Percentiles rank a stretch among this genome's conserved stretches.
phyloP scores from a whole-genome alignment of 2,329 filamentous ascomycete genomes.

The Pyricularia sp. region DNA sequence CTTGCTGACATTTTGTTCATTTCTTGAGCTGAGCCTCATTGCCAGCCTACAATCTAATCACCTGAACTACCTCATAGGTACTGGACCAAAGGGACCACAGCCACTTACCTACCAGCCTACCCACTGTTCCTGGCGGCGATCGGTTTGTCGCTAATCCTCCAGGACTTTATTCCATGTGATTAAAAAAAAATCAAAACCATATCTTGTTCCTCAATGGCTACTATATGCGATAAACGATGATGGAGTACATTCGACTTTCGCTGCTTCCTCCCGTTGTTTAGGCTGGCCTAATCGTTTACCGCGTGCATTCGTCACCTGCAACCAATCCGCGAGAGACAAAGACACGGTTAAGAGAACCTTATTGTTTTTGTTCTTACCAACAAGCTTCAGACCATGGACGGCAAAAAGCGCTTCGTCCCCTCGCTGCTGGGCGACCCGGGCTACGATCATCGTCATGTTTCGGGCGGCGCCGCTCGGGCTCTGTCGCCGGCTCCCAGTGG shows the following conservation, averaged over 20 bases:
- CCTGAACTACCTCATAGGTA: neutral
- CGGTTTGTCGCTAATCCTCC: neutral
- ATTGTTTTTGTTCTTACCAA: neutral
- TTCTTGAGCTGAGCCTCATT: neutral
- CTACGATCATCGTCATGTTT: neutral
- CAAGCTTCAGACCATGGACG: conserved; percentile 10
- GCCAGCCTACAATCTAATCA: neutral
- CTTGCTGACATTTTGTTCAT: neutral
- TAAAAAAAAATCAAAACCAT: neutral
- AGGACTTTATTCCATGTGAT: neutral
- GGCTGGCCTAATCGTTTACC: neutral
- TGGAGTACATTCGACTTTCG: neutral
- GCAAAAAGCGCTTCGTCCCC: conserved; percentile 10
- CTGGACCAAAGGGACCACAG: neutral
- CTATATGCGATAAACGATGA: neutral
- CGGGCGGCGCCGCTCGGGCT: conserved; percentile 6
- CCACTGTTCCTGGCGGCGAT: neutral
- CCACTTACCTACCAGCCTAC: neutral
- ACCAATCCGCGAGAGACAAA: neutral
- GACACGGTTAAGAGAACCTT: neutral
- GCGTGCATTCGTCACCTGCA: neutral
- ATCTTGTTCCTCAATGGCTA: neutral
- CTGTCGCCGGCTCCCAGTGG: conserved; percentile 10
- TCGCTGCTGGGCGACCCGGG: conserved; percentile 12
- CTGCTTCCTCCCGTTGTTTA: neutral